Evolutionary conservation across 306 rosid species (phyloP).

Genomic region (Castanopsis chinensis): DNA sequence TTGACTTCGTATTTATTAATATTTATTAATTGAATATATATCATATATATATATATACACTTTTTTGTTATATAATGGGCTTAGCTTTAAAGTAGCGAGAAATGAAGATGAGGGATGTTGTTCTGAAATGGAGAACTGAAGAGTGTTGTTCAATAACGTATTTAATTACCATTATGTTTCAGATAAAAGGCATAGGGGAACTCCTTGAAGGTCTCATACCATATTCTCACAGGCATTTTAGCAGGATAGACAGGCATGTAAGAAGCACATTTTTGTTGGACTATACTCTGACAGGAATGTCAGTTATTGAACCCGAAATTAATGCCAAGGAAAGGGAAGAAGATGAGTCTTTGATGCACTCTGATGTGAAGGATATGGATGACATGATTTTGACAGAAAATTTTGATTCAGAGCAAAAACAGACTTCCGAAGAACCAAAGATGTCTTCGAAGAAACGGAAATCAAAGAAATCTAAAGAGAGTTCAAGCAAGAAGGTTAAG

Average conservation of each 20-base stretch:
- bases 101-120: no score
- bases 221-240: slow-evolving; percentile 82
- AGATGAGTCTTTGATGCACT: slow-evolving; percentile 23
- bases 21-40: no score
- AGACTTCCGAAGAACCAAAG: slow-evolving; percentile 19
- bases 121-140: no score
- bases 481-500: slow-evolving; percentile 57
- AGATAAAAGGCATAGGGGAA: slow-evolving; percentile 80
- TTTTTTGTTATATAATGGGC: no score
- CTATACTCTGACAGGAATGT: slow-evolving; percentile 75
- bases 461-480: slow-evolving; percentile 52
- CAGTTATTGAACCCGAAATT: slow-evolving; percentile 77
- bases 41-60: no score
- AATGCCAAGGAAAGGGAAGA: slow-evolving; percentile 30
- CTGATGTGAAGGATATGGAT: slow-evolving; percentile 26
- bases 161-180: slow-evolving; percentile 27
- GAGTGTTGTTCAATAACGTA: background rate
- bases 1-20: no score
- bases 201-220: slow-evolving; percentile 81
- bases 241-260: slow-evolving; percentile 86
- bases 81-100: no score
- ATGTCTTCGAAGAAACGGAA: slow-evolving; percentile 63
- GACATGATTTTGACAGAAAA: slow-evolving; percentile 8
- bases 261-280: slow-evolving; percentile 75
- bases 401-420: slow-evolving; percentile 31